Percentiles rank a stretch among this genome's conserved stretches.
These are phyloP conservation scores for Citrus reticulata DNA, from an alignment of 345 rosid genomes.

Conservation along the genomic window DNA sequence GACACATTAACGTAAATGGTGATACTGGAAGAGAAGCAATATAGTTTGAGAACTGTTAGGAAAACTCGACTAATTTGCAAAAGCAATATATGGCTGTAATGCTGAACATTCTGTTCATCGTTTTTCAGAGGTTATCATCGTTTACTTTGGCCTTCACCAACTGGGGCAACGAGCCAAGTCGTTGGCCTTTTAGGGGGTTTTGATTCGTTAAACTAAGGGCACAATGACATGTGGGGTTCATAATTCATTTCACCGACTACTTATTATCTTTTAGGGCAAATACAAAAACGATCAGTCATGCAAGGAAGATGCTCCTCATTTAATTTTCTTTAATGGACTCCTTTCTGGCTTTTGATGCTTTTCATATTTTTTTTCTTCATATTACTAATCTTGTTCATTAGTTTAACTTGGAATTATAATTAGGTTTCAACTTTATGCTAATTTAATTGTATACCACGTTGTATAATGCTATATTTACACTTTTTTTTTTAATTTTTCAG, in stretches of 20 bases:
- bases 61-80: no score
- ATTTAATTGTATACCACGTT: no score
- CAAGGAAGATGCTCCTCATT: no score
- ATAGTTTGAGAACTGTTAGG: rapidly evolving
- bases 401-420: not conserved
- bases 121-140: not conserved
- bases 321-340: no score
- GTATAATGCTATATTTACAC: no score
- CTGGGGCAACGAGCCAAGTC: not conserved
- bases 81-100: not conserved
- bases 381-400: no score
- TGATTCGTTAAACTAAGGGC: not conserved
- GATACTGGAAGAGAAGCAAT: no score
- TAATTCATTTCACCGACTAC: no score
- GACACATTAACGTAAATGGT: no score
- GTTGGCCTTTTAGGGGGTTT: not conserved
- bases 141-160: not conserved
- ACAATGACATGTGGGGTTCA: not conserved
- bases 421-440: not conserved
- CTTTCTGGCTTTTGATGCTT: no score
- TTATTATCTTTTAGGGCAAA: no score
- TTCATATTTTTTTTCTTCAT: no score
- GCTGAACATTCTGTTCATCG: not conserved
- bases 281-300: not conserved
- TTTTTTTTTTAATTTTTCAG: not conserved